Conservation (phyloP, 495 filamentous ascomycete species). For the Neohortaea acidophila region DNA sequence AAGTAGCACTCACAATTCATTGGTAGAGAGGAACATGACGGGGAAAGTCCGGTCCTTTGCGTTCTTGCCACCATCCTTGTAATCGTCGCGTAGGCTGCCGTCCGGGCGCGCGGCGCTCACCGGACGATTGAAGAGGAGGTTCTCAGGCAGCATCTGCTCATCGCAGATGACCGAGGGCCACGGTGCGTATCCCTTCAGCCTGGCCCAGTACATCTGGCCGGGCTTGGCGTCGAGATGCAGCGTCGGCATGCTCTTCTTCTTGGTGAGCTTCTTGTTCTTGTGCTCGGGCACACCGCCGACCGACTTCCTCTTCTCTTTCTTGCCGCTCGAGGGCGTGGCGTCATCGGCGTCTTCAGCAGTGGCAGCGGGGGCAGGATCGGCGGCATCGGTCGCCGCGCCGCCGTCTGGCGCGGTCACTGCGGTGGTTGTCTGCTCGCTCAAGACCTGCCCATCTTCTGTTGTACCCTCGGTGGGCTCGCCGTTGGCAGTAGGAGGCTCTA, state of each 20-base stretch:
- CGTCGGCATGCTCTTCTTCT: slow-evolving; percentile 61
- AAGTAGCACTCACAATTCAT: slow-evolving; percentile 69
- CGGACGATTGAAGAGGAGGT: slow-evolving; percentile 54
- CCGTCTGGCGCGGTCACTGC: slow-evolving; percentile 15
- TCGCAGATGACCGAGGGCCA: slow-evolving; percentile 88
- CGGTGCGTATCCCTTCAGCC: slow-evolving; percentile 75
- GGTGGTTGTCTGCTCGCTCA: slow-evolving; percentile 17
- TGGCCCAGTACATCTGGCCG: slow-evolving; percentile 71
- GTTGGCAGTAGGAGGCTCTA: slow-evolving; percentile 7
- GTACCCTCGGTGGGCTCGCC: slow-evolving; percentile 3
- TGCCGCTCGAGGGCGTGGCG: slow-evolving; percentile 22
- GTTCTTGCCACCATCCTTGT: slow-evolving; percentile 67
- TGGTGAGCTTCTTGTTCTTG: slow-evolving; percentile 66
- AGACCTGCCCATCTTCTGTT: slow-evolving; percentile 16
- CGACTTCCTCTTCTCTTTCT: slow-evolving; percentile 50
- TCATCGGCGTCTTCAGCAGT: slow-evolving; percentile 14
- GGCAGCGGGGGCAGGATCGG: slow-evolving; percentile 1
- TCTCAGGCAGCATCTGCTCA: slow-evolving; percentile 72
- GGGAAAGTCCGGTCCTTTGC: slow-evolving; percentile 71
- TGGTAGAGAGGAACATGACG: slow-evolving; percentile 84
- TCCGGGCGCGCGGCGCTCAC: slow-evolving; percentile 66
- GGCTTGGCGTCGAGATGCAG: slow-evolving; percentile 67
- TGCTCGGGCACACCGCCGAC: slow-evolving; percentile 46
- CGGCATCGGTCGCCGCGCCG: slow-evolving; percentile 10
- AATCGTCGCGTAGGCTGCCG: slow-evolving; percentile 71